These are phyloP conservation scores for Euphorbia peplus DNA, from an alignment of 345 rosid genomes.

Conservation along the genomic window DNA sequence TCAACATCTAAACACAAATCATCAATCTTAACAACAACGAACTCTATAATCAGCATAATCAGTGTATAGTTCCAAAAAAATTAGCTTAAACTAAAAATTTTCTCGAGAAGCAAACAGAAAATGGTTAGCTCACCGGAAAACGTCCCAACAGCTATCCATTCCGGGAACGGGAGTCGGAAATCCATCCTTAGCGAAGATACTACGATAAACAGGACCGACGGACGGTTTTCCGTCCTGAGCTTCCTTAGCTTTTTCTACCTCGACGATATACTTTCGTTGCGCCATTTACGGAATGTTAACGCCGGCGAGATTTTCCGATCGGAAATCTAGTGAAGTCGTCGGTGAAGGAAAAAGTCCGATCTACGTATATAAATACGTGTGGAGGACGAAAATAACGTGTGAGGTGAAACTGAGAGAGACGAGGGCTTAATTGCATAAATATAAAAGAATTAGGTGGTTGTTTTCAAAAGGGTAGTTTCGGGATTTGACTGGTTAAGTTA, in stretches of 20 bases:
- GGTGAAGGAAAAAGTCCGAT: background rate
- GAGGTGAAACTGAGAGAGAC: background rate
- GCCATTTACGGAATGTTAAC: constrained; percentile 22
- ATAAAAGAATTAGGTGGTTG: background rate
- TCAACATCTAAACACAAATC: background rate
- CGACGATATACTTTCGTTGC: constrained; percentile 48
- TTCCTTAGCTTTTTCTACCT: constrained; percentile 69
- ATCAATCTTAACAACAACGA: background rate
- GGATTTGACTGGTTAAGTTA: too few relatives aligned
- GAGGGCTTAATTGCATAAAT: background rate
- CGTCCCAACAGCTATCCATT: constrained; percentile 87
- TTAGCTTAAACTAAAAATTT: background rate
- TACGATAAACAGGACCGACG: constrained; percentile 83
- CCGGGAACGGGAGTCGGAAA: constrained; percentile 74
- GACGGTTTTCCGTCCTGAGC: constrained; percentile 70
- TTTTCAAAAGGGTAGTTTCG: background rate
- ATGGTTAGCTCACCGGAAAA: constrained; percentile 65
- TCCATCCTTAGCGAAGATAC: constrained; percentile 66
- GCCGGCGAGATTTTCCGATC: background rate
- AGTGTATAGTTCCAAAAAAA: background rate
- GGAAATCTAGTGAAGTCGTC: background rate
- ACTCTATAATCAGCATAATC: background rate
- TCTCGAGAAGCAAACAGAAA: constrained; percentile 16
- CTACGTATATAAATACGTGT: background rate
- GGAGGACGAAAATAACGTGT: background rate